phyloP scores from a whole-genome alignment of 306 rosid species.

The Herpetospermum pedunculosum region DNA sequence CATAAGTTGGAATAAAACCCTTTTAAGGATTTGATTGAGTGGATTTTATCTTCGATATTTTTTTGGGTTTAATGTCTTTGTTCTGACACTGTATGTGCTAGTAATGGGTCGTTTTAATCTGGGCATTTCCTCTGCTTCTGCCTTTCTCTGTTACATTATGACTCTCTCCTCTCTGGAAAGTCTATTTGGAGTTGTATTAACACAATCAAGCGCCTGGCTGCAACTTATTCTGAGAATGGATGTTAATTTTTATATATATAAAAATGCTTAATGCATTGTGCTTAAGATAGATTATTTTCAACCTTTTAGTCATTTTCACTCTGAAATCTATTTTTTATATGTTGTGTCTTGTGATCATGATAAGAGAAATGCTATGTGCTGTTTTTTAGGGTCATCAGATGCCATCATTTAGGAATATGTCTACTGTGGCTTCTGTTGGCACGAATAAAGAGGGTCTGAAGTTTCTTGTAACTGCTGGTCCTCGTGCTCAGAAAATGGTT shows the following conservation, averaged over 20 bases:
- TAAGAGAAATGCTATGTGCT: neutral
- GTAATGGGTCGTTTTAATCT: neutral
- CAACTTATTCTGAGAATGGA: neutral
- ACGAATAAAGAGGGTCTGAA: constrained; percentile 42
- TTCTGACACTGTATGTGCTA: neutral
- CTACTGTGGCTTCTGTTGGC: constrained; percentile 25
- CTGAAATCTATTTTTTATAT: no score
- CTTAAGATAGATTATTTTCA: neutral
- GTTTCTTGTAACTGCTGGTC: constrained; percentile 60
- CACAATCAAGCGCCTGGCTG: neutral
- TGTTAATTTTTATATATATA: neutral
- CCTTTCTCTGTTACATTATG: no score
- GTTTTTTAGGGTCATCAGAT: constrained; percentile 31
- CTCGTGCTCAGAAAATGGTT: constrained; percentile 55
- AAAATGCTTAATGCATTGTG: neutral
- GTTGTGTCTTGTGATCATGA: neutral
- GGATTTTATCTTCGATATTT: neutral
- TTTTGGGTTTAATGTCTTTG: neutral
- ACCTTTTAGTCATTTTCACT: neutral
- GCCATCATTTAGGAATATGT: constrained; percentile 32
- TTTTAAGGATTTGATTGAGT: neutral
- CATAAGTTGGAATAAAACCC: neutral
- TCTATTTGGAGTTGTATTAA: neutral
- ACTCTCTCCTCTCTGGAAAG: neutral
- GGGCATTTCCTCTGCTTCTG: neutral